Conservation (phyloP, 2,329 filamentous ascomycete genomes). For the Pleoardoris graminearum region DNA sequence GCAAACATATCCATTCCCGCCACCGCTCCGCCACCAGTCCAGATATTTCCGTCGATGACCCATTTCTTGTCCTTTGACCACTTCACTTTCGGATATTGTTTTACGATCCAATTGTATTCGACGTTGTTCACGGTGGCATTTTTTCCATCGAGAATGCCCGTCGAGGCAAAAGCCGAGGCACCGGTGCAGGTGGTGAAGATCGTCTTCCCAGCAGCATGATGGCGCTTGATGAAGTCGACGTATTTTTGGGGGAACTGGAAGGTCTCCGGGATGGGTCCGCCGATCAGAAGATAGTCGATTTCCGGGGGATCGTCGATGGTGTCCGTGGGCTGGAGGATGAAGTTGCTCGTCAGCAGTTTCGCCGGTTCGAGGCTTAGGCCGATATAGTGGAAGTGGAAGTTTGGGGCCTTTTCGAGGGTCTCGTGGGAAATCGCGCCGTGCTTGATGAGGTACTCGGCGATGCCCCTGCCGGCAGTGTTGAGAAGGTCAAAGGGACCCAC, state of each 20-base stretch:
- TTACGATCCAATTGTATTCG: slow-evolving; percentile 1
- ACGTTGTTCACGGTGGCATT: slow-evolving; percentile 7
- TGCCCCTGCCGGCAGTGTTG: neutral
- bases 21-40: slow-evolving; percentile 1
- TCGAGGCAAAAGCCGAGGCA: slow-evolving; percentile 3
- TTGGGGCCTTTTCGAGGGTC: neutral
- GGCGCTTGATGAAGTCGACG: slow-evolving; percentile 10
- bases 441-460: neutral
- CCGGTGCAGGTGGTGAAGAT: slow-evolving; percentile 9
- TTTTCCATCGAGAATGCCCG: slow-evolving; percentile 4
- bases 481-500: neutral
- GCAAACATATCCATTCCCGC: slow-evolving; percentile 10
- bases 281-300: slow-evolving; percentile 6
- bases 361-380: neutral
- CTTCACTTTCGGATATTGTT: slow-evolving; percentile 3
- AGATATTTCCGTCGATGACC: slow-evolving; percentile 8
- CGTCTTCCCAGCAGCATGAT: slow-evolving; percentile 3
- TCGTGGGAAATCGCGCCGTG: neutral
- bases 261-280: slow-evolving; percentile 1
- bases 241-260: slow-evolving; percentile 2
- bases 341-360: neutral
- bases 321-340: neutral
- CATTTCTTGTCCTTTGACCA: slow-evolving; percentile 8
- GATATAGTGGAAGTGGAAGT: neutral
- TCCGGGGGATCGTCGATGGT: slow-evolving; percentile 1